These are phyloP conservation scores for Microdochium trichocladiopsis DNA, from an alignment of 2,329 filamentous ascomycete genomes.

Conservation along the genomic window DNA sequence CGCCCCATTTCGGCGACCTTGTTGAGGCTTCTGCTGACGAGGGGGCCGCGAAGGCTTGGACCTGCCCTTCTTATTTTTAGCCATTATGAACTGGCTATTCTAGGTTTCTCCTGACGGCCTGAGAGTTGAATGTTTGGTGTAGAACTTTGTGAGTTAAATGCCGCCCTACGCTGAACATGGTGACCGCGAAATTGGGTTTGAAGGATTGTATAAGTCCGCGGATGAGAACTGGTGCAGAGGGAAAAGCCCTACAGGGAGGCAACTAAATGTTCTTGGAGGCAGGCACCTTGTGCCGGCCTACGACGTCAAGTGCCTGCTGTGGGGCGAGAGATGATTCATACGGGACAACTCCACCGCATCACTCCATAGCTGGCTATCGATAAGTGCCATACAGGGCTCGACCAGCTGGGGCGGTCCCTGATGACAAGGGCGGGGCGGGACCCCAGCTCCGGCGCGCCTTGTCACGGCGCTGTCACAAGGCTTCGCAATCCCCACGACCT, in stretches of 20 bases:
- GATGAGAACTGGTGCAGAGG: too few species aligned
- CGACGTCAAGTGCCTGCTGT: not conserved
- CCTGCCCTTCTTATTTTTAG: constrained; percentile 11
- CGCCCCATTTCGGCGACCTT: constrained; percentile 4
- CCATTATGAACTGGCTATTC: constrained; percentile 7
- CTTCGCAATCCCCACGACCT: not conserved
- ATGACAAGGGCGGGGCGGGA: not conserved
- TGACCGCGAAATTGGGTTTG: too few species aligned
- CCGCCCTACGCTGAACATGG: too few species aligned
- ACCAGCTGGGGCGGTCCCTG: too few species aligned
- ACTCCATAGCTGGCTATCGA: not conserved
- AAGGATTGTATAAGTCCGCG: too few species aligned
- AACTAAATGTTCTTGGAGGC: too few species aligned
- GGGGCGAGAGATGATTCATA: not conserved
- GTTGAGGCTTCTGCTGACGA: constrained; percentile 3
- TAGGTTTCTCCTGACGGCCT: not conserved
- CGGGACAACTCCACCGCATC: not conserved
- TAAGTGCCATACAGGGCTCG: too few species aligned
- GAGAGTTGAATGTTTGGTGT: not conserved
- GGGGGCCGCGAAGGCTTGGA: not conserved
- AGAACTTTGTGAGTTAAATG: too few species aligned
- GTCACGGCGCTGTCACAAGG: not conserved
- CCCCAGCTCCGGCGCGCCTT: not conserved
- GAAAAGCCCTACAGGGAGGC: too few species aligned
- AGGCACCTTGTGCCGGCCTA: too few species aligned